Conservation (phyloP, 2,329 filamentous ascomycete species). For the Colletotrichum orchidophilum region DNA sequence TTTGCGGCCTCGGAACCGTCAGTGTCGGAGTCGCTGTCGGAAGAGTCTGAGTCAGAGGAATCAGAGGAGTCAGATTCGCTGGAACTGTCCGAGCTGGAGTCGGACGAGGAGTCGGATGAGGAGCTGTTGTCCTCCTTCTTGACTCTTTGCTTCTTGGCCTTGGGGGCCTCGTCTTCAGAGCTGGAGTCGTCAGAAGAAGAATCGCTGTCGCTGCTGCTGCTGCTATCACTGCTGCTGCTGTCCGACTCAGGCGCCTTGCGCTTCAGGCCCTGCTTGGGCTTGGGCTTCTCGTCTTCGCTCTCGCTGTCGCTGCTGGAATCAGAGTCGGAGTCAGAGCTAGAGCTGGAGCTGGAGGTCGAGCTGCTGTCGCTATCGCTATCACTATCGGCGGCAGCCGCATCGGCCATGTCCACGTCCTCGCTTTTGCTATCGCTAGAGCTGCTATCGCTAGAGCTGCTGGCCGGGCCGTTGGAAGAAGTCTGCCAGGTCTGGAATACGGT, state of each 20-base stretch:
- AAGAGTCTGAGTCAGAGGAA: constrained; percentile 43
- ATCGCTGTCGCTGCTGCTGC: constrained; percentile 40
- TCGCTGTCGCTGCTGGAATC: constrained; percentile 41
- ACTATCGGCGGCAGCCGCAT: constrained; percentile 44
- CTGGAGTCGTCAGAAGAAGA: constrained; percentile 50
- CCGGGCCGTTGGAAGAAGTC: constrained; percentile 37
- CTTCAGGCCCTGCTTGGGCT: constrained; percentile 46
- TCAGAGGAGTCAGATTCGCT: constrained; percentile 35
- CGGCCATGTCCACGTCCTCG: constrained; percentile 58
- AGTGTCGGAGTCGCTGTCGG: constrained; percentile 44
- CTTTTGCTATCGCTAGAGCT: constrained; percentile 35
- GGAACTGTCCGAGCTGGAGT: constrained; percentile 45
- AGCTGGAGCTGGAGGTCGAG: constrained; percentile 48
- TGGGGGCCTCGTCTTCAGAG: constrained; percentile 57
- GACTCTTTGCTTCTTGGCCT: constrained; percentile 62
- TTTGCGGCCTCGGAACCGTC: constrained; percentile 48
- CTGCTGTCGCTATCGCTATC: constrained; percentile 47
- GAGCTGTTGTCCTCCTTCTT: constrained; percentile 45
- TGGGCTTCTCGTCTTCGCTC: constrained; percentile 17
- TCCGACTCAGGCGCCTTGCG: constrained; percentile 49
- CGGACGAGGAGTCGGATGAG: constrained; percentile 50
- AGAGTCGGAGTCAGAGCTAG: constrained; percentile 45
- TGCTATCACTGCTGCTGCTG: constrained; percentile 39
- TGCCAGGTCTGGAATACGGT: constrained; percentile 63
- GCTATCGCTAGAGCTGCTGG: constrained; percentile 45